A percentile compares a stretch with the other conserved stretches of the same genome.
Conservation (phyloP, 2,329 filamentous ascomycete species). For the Pyrenophora graminea region DNA sequence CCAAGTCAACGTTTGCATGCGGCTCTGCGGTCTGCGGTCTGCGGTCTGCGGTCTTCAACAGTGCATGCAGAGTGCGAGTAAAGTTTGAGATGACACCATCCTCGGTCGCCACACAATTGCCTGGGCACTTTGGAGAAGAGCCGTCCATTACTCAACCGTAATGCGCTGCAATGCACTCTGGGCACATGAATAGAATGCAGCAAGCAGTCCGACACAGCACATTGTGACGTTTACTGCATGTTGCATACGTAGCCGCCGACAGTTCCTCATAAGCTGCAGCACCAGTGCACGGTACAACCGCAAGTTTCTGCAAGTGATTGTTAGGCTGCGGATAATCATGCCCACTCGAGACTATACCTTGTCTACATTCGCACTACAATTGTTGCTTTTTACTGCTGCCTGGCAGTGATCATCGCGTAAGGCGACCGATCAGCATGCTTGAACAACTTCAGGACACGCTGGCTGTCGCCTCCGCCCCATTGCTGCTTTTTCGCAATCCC, state of each 20-base stretch:
- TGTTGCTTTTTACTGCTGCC: conserved; percentile 10
- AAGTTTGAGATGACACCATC: neutral
- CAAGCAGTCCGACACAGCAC: conserved; percentile 15
- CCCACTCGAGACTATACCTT: conserved; percentile 5
- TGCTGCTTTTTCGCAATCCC: neutral
- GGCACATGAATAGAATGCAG: conserved; percentile 11
- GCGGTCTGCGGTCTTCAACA: conserved; percentile 5
- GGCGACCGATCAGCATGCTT: neutral
- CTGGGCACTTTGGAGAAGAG: neutral
- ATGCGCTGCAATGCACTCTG: conserved; percentile 5
- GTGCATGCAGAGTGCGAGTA: neutral
- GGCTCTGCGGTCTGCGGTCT: conserved; percentile 6
- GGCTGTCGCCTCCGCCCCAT: conserved; percentile 10
- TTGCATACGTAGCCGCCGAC: conserved; percentile 32
- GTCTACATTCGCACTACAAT: neutral
- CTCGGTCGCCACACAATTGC: neutral
- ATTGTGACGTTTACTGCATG: conserved; percentile 31
- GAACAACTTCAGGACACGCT: conserved; percentile 2
- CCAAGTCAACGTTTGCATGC: conserved; percentile 1
- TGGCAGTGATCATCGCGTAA: conserved; percentile 4
- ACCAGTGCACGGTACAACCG: conserved; percentile 11
- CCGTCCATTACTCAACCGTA: conserved; percentile 3
- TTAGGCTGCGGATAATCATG: conserved; percentile 7
- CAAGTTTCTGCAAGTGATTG: conserved; percentile 26
- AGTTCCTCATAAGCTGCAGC: conserved; percentile 23